Conservation (phyloP, 495 filamentous ascomycete genomes). For the Xylona heveae region DNA sequence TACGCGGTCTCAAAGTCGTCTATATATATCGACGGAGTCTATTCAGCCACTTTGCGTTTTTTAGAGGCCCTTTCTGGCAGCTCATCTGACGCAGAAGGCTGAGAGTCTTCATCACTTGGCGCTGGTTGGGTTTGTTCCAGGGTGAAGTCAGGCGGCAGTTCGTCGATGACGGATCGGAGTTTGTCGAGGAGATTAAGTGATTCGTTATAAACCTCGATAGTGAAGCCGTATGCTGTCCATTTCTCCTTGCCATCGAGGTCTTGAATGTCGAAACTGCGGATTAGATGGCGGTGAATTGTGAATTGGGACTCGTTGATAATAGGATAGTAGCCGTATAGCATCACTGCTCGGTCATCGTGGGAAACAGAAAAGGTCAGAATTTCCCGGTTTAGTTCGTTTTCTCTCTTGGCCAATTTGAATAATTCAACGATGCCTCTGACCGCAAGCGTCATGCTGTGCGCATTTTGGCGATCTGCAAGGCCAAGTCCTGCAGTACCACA, state of each 20-base stretch:
- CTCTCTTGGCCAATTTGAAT: slow-evolving; percentile 3
- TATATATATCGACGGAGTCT: too few species aligned
- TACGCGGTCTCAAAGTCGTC: too few species aligned
- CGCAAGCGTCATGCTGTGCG: slow-evolving; percentile 20
- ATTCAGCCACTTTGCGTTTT: too few species aligned
- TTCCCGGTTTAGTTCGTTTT: slow-evolving; percentile 3
- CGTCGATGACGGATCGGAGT: too few species aligned
- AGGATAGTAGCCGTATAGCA: slow-evolving; percentile 14
- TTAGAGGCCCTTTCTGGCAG: too few species aligned
- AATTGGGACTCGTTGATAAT: slow-evolving; percentile 8
- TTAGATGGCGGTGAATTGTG: slow-evolving; percentile 8
- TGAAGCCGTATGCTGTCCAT: slow-evolving; percentile 5
- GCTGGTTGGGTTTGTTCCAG: too few species aligned
- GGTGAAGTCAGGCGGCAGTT: too few species aligned
- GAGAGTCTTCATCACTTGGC: too few species aligned
- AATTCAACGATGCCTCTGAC: slow-evolving; percentile 18
- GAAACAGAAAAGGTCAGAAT: slow-evolving; percentile 7
- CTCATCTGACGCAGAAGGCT: too few species aligned
- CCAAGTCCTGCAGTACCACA: slow-evolving; percentile 15
- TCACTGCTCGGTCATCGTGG: slow-evolving; percentile 6
- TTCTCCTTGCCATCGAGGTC: too few species aligned
- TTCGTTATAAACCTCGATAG: slow-evolving; percentile 3
- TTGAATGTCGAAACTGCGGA: slow-evolving; percentile 2
- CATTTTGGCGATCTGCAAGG: slow-evolving; percentile 17
- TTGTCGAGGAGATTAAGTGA: too few species aligned